Evolutionary conservation across 2,329 filamentous ascomycete species (phyloP), one percentile per base, ranked within the genome.

Genomic region (Thielaviopsis ethacetica): DNA sequence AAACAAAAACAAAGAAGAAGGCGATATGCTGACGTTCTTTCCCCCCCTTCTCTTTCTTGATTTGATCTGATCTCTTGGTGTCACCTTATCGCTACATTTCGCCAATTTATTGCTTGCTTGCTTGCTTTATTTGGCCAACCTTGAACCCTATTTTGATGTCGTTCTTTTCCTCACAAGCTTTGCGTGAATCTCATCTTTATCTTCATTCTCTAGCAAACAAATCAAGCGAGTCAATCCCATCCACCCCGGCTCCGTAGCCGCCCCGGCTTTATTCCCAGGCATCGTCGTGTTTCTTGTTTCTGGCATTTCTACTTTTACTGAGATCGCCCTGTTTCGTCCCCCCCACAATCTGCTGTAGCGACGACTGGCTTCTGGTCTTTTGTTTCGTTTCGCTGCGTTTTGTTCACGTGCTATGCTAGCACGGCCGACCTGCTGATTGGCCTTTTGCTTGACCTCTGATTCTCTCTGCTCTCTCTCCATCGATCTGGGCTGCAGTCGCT

Each of bases 1-100:
- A 56, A 44, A n/a, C 19, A 44, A 56, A 54, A 54, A 19, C 13
- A 54, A 24, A 55, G n/a, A 54, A 34, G 30, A 57, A 30, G n/a
- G 10, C 19, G 49, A 53, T 21, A 38, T 51, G 26, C 19, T 60
- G 26, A 38, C 30, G 22, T 52, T 55, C 34, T 22, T 52, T 10
- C n/a, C 56, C n/a, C 56, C 53, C 21, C 9, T 30, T 22, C 22
- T n/a, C 49, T 27, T 51, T 57, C 34, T 53, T 60, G 51, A 41
- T 49, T 58, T 44, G 38, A 51, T 47, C 56, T 41, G 50, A 53
- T 49, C 47, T 59, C 53, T 44, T 44, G 17, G 38, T n/a, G 17
- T 56, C 9, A 22, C 27, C 52, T 54, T 19, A 44, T 44, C 38
- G 38, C 38, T 44, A 44, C 38, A 34, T 44, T 44, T 49, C n/a